These are phyloP conservation scores for Rhodosporidiobolus sp. DNA, from an alignment of 768 basidiomycete genomes.

Conservation along the genomic window DNA sequence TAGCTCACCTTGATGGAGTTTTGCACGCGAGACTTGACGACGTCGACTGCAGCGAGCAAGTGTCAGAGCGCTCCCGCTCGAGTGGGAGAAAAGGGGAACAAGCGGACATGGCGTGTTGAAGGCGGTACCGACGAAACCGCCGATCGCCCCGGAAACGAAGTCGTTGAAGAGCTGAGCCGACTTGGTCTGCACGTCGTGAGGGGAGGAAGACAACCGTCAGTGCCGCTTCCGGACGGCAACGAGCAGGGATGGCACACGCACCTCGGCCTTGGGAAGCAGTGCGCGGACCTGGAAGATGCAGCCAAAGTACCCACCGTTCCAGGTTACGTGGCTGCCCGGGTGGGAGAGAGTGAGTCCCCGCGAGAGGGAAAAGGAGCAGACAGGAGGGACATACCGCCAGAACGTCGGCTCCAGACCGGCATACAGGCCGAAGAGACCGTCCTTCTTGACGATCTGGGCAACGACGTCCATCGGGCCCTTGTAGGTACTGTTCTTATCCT, in stretches of 20 bases:
- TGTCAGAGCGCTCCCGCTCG: background rate
- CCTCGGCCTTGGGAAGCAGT: constrained; percentile 80
- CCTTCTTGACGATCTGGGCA: constrained; percentile 68
- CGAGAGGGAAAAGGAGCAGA: background rate
- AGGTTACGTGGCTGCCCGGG: constrained; percentile 30
- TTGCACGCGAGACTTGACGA: constrained; percentile 95
- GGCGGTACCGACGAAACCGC: constrained; percentile 65
- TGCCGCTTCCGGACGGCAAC: no score
- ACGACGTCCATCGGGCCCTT: constrained; percentile 90
- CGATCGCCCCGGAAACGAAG: constrained; percentile 82
- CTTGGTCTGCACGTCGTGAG: constrained; percentile 53
- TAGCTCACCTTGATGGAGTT: constrained; percentile 46
- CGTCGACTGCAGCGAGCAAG: constrained; percentile 55
- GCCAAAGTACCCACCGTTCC: constrained; percentile 83
- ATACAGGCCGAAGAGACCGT: constrained; percentile 81
- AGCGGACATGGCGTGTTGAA: constrained; percentile 76
- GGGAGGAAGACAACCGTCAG: no score
- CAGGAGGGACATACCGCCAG: constrained; percentile 67
- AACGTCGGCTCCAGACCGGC: constrained; percentile 96
- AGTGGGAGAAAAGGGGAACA: background rate
- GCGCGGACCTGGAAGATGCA: constrained; percentile 78
- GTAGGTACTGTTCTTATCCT: constrained; percentile 87
- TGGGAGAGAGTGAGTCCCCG: background rate
- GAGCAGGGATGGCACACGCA: constrained; percentile 49
- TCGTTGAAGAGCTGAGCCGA: constrained; percentile 72